These are phyloP conservation scores for Oryza punctata DNA, from an alignment of 176 grass and related monocot genomes.

Conservation along the genomic window DNA sequence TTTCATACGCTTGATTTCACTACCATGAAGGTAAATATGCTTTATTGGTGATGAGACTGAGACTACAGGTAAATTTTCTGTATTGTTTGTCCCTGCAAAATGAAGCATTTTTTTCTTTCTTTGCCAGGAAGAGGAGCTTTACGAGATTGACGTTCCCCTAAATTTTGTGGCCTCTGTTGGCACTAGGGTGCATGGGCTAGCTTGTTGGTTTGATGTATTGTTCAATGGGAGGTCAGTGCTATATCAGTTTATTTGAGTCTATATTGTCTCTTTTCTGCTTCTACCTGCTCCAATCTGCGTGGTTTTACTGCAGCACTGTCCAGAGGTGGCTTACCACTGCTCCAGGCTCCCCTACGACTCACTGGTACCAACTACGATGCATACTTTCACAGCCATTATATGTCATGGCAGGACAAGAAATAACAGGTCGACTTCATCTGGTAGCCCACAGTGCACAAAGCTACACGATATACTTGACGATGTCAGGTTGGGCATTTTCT, in stretches of 20 bases:
- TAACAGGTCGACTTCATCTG: slow-evolving; percentile 84
- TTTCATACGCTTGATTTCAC: slow-evolving; percentile 83
- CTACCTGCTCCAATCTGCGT: slow-evolving; percentile 1
- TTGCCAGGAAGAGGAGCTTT: slow-evolving; percentile 97
- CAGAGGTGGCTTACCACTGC: slow-evolving; percentile 97
- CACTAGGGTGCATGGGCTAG: slow-evolving; percentile 95
- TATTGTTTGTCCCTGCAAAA: slow-evolving; percentile 23
- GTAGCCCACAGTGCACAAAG: slow-evolving; percentile 90
- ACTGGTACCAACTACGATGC: slow-evolving; percentile 98
- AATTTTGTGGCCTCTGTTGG: slow-evolving; percentile 82
- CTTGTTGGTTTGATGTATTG: slow-evolving; percentile 99
- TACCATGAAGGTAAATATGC: slow-evolving; percentile 73
- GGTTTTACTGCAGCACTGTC: slow-evolving; percentile 66
- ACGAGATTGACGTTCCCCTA: slow-evolving; percentile 91
- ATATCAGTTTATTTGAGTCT: background rate
- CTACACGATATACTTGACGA: slow-evolving; percentile 89
- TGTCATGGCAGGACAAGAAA: slow-evolving; percentile 99
- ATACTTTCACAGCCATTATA: slow-evolving; percentile 91
- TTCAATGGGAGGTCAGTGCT: slow-evolving; percentile 82
- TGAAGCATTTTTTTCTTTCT: slow-evolving; percentile 19
- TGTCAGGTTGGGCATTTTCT: slow-evolving; percentile 67
- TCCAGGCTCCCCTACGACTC: slow-evolving; percentile 91
- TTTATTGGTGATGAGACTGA: slow-evolving; percentile 4
- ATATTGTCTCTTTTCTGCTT: background rate
- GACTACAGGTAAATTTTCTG: slow-evolving; percentile 35